Evolutionary conservation across 805 yeast genomes (phyloP).

Genomic region (Candida sakaeoensis): DNA sequence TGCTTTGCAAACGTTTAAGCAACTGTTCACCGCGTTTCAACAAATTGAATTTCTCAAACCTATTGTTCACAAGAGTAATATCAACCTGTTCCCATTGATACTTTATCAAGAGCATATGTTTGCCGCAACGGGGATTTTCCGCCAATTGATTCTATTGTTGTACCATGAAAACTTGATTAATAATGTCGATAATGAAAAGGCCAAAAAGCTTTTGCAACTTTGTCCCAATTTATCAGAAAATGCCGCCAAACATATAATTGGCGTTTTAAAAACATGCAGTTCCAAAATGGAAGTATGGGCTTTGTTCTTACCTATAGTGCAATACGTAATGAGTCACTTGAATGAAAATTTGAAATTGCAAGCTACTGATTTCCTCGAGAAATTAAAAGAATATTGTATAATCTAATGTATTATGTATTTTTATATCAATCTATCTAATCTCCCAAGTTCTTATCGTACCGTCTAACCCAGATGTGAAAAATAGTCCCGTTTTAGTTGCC

Average conservation of each 20-base stretch:
- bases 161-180: constrained; percentile 26
- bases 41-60: constrained; percentile 21
- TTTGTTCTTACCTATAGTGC: constrained; percentile 29
- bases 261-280: constrained; percentile 37
- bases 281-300: constrained; percentile 32
- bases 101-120: constrained; percentile 34
- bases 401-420: constrained; percentile 3
- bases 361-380: constrained; percentile 17
- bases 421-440: constrained; percentile 16
- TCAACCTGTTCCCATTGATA: constrained; percentile 26
- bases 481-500: constrained; percentile 22
- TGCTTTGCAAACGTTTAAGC: background rate
- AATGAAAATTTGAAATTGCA: constrained; percentile 16
- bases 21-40: background rate
- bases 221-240: constrained; percentile 23
- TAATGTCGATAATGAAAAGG: constrained; percentile 15
- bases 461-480: constrained; percentile 78
- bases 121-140: constrained; percentile 29
- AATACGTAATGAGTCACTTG: constrained; percentile 23
- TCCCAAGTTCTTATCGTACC: constrained; percentile 77
- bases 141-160: constrained; percentile 26
- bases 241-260: constrained; percentile 33
- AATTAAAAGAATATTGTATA: constrained; percentile 10
- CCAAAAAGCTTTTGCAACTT: constrained; percentile 19
- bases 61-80: constrained; percentile 16